Evolutionary conservation across 2,329 filamentous ascomycete species (phyloP).

Genomic region (Phialophora verrucosa): DNA sequence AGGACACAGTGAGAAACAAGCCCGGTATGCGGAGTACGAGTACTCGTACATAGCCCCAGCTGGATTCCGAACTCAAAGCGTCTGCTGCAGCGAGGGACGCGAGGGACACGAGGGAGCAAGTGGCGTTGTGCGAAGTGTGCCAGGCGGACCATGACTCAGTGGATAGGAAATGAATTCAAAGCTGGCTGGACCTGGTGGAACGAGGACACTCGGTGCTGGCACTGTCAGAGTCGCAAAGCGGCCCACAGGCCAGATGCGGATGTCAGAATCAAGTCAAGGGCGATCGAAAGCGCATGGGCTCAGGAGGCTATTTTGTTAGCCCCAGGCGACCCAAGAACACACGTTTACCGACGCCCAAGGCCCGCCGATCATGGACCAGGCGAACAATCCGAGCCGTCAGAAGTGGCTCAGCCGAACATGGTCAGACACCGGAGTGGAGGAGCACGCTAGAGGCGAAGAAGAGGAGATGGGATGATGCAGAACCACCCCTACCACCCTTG

Average conservation of each 20-base stretch:
- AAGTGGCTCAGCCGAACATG: constrained; percentile 20
- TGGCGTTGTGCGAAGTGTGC: constrained; percentile 5
- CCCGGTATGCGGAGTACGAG: background rate
- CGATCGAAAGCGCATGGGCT: constrained; percentile 6
- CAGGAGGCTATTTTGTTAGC: constrained; percentile 12
- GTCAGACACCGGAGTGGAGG: constrained; percentile 12
- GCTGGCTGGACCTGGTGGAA: constrained; percentile 25
- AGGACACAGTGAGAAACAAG: background rate
- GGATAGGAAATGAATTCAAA: constrained; percentile 9
- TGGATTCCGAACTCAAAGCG: background rate
- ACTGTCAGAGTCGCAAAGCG: constrained; percentile 6
- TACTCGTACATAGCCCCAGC: too few species aligned
- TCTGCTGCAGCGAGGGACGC: background rate
- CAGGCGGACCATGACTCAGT: constrained; percentile 7
- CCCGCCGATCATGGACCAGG: constrained; percentile 5
- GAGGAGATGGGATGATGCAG: constrained; percentile 5
- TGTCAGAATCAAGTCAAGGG: constrained; percentile 20
- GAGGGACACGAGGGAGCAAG: background rate
- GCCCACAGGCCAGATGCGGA: constrained; percentile 4
- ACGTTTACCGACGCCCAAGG: constrained; percentile 7
- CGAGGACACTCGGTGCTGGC: constrained; percentile 14
- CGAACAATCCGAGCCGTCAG: background rate
- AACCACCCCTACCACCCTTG: background rate
- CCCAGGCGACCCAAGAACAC: constrained; percentile 12
- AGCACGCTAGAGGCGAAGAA: constrained; percentile 1